Evolutionary conservation across 331 rosid genomes (phyloP), one percentile per base, ranked within the genome.

Genomic region (Ulmus americana): DNA sequence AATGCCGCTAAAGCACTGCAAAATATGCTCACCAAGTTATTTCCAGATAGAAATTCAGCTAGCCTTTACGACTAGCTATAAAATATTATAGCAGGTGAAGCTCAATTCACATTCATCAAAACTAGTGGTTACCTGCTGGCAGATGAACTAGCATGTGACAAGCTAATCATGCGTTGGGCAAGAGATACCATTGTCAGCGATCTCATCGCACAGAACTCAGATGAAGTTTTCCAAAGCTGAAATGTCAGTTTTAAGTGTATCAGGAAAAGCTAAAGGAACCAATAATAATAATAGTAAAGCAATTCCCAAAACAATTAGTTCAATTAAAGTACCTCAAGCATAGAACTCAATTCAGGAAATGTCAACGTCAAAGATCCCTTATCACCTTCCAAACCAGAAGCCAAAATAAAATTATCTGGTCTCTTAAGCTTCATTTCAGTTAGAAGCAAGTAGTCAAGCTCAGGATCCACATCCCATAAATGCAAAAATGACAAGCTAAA

Each of bases 181-280:
- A 92, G 98, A 75, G 98, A 92, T 72, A 92, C 86, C 88, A 92
- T 89, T 15, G 83, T 83, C 79, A 92, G 75, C 42, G 97, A 92
- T 74, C 95, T 87, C 84, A 92, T 80, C 39, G 97, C 97, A 71
- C 81, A 86, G 77, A 92, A 89, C 76, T 92, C 98, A 1, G 95
- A 83, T 50, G 97, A 89, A 64, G 87, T 82, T 78, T 84, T 92
- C 98, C 96, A 89, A 41, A 92, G 94, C 98, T 92, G 98, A 83
- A 92, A 92, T 70, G 28, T 76, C 67, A 67, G 35, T 69, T 68
- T 77, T 78, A 64, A 74, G 72, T 68, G 74, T 71, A 76, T 85
- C 79, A 80, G 79, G 78, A 68, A 80, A 68, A 58, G 56, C 74
- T 75, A 68, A 64, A 71, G 62, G 63, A 68, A 68, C 48, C 57